Evolutionary conservation across 441 rosid species (phyloP), one percentile per base, ranked within the genome.

Genomic region (Jatropha podagrica): DNA sequence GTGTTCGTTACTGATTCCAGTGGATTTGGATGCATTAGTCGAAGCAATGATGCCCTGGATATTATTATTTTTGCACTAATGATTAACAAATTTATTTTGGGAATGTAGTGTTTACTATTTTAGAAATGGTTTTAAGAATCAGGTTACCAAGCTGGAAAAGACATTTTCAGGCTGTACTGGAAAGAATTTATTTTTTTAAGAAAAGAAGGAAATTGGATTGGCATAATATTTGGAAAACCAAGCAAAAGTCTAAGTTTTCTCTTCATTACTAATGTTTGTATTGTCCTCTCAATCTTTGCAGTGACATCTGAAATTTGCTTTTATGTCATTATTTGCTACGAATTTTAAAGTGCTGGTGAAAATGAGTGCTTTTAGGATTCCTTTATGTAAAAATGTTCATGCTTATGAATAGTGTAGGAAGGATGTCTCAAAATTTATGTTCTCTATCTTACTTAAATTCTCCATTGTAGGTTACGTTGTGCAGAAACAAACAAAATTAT

Each of bases 261-360:
- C 23, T 54, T n/a, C 7, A 54, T n/a, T 54, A 54, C 20, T 15
- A 18, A 54, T 15, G 58, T 54, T 18, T 54, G 58, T 54, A 6
- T 18, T 52, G 2, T 54, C 23, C 58, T 54, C 58, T 54, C 8
- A 54, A 54, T 14, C 0, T 54, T 54, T 44, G 4, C n/a, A 8
- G 20, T 66, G 51, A n/a, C n/a, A 44, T 7, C 4, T 41, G 17
- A 66, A 44, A 10, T 62, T 7, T 76, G 3, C 7, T 32, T 71
- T 15, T 64, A 18, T 63, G 13, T 65, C 56, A 32, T 63, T 75
- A 46, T 65, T 76, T 62, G 9, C 59, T 17, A 68, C 6, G 13
- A 49, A 5, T 68, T 68, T 48, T 7, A 18, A 68, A 23, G 0
- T 4, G 40, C 23, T 37, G 20, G 13, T 10, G 71, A 49, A 49